Percentiles rank a stretch among this genome's conserved stretches.
These are phyloP conservation scores for Colletotrichum musae DNA, from an alignment of 2,329 filamentous ascomycete genomes.

Conservation along the genomic window DNA sequence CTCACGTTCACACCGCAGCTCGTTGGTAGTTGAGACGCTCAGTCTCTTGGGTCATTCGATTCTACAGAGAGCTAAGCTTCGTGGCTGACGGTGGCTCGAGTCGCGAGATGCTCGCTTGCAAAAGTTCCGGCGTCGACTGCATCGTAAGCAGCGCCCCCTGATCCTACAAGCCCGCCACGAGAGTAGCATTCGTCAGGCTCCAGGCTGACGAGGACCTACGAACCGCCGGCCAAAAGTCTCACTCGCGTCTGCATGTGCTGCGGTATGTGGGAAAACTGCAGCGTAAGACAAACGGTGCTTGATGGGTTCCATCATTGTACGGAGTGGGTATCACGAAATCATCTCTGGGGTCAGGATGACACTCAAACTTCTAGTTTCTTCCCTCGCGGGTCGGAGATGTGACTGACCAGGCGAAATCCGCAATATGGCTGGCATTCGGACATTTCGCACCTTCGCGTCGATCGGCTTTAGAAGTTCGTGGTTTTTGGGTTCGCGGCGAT, in stretches of 20 bases:
- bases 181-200: too few species aligned
- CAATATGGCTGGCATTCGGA: slow-evolving; percentile 4
- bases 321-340: neutral
- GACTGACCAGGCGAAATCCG: too few species aligned
- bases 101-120: neutral
- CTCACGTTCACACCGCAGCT: too few species aligned
- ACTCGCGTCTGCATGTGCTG: neutral
- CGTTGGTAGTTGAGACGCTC: neutral
- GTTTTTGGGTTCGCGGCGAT: slow-evolving; percentile 6
- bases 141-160: neutral
- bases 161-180: neutral
- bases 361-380: neutral
- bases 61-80: neutral
- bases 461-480: slow-evolving; percentile 20
- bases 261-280: neutral
- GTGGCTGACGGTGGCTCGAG: neutral
- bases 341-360: neutral
- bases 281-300: neutral
- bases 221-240: neutral
- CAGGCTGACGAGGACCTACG: too few species aligned
- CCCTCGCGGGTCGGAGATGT: neutral
- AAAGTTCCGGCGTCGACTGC: neutral
- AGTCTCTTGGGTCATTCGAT: neutral
- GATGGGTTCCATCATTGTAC: slow-evolving; percentile 3
- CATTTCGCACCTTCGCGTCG: slow-evolving; percentile 13